A percentile compares a stretch with the other conserved stretches of the same genome.
Evolutionary conservation across 2,329 filamentous ascomycete species (phyloP).

Genomic region (Monosporascus sp.): DNA sequence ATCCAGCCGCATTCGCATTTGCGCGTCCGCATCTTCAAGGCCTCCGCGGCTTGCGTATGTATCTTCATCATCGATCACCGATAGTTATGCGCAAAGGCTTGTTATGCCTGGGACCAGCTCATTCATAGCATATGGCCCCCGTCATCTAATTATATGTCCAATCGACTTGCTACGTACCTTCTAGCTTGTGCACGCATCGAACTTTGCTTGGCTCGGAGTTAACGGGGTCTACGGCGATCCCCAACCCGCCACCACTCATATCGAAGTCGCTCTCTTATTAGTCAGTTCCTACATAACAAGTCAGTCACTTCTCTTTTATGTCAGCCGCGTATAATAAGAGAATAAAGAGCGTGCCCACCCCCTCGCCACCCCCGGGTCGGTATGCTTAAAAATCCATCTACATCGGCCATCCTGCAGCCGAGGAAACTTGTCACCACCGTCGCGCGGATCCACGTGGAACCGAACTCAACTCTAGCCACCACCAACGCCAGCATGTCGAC

Average conservation of each 20-base stretch:
- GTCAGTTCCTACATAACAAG: neutral
- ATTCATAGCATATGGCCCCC: neutral
- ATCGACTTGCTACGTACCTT: neutral
- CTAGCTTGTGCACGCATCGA: neutral
- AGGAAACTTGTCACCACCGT: constrained; percentile 33
- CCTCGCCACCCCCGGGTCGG: constrained; percentile 26
- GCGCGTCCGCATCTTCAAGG: no score
- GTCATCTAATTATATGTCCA: neutral
- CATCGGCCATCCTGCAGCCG: constrained; percentile 34
- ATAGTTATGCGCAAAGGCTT: no score
- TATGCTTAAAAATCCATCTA: constrained; percentile 41
- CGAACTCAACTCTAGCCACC: constrained; percentile 2
- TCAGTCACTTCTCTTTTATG: neutral
- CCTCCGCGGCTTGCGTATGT: no score
- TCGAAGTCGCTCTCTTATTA: neutral
- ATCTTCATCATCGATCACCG: no score
- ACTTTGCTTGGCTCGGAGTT: neutral
- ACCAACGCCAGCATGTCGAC: constrained; percentile 16
- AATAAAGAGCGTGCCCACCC: constrained; percentile 18
- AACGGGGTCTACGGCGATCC: neutral
- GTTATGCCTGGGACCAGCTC: no score
- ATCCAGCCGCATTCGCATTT: no score
- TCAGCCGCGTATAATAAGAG: constrained; percentile 11
- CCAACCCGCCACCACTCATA: constrained; percentile 1
- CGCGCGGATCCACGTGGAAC: constrained; percentile 20